These are phyloP conservation scores for Trichoderma harzianum DNA, from an alignment of 2,329 filamentous ascomycete species.

Conservation along the genomic window DNA sequence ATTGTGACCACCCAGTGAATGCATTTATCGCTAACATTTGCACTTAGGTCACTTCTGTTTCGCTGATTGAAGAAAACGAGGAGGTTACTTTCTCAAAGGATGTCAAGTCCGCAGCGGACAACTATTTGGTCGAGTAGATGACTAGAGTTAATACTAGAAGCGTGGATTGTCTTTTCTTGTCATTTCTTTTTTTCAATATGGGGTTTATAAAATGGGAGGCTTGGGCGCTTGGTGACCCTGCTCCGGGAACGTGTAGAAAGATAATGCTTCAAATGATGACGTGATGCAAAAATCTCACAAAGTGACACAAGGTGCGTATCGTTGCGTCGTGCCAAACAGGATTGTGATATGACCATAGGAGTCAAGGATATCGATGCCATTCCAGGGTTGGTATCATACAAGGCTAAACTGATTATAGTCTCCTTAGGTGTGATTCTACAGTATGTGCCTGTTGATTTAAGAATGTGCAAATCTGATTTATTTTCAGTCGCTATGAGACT, in stretches of 20 bases:
- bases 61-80: conserved; percentile 70
- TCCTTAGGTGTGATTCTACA: neutral
- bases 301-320: neutral
- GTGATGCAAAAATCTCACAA: neutral
- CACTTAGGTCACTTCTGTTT: conserved; percentile 60
- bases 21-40: conserved; percentile 20
- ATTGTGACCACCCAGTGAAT: neutral
- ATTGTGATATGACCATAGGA: neutral
- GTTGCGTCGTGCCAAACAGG: neutral
- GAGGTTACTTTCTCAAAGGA: conserved; percentile 82
- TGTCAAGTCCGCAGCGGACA: conserved; percentile 71
- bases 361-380: neutral
- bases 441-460: neutral
- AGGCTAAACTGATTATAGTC: neutral
- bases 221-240: conserved; percentile 14
- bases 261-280: conserved; percentile 18
- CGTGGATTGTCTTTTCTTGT: conserved; percentile 14
- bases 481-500: neutral
- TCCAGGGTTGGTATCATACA: neutral
- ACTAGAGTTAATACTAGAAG: conserved; percentile 21
- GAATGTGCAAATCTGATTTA: neutral
- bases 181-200: neutral
- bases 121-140: conserved; percentile 69
- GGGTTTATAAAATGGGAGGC: conserved; percentile 24
- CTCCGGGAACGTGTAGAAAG: conserved; percentile 24